Conservation (phyloP, 345 rosid species). For the Eucalyptus victrix region DNA sequence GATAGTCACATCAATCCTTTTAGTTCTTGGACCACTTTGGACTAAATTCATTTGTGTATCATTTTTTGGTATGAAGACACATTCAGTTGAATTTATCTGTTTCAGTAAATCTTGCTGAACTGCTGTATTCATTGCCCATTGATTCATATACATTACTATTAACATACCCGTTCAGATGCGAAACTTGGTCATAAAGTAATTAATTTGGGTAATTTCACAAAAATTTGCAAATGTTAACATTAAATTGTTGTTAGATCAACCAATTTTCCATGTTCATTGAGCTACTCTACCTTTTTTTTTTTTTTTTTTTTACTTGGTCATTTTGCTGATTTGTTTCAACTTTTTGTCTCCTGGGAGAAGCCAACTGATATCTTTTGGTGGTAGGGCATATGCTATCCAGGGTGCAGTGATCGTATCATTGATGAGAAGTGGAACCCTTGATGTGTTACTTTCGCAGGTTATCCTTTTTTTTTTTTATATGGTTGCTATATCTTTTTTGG, state of each 20-base stretch:
- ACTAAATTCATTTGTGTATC: neutral
- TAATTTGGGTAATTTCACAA: neutral
- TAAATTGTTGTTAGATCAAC: neutral
- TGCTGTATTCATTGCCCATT: neutral
- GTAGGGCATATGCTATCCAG: conserved; percentile 27
- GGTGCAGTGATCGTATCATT: conserved; percentile 18
- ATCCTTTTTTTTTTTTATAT: neutral
- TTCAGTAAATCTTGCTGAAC: neutral
- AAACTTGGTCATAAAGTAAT: neutral
- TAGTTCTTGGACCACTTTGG: neutral
- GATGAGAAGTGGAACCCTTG: conserved; percentile 30
- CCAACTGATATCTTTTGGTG: neutral
- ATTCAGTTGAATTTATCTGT: neutral
- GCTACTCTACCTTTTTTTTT: neutral
- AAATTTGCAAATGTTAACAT: neutral
- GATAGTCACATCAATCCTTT: neutral
- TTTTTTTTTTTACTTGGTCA: neutral
- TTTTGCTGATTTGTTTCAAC: neutral
- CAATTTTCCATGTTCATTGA: neutral
- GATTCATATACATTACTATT: neutral
- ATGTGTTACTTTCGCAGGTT: conserved; percentile 36
- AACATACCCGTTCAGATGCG: neutral
- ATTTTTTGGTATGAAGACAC: neutral
- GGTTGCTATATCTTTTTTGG: neutral
- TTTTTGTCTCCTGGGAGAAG: neutral